A percentile compares a stretch with the other conserved stretches of the same genome.
These are phyloP conservation scores for Candida ulmi DNA, from an alignment of 805 yeast genomes.

Conservation along the genomic window DNA sequence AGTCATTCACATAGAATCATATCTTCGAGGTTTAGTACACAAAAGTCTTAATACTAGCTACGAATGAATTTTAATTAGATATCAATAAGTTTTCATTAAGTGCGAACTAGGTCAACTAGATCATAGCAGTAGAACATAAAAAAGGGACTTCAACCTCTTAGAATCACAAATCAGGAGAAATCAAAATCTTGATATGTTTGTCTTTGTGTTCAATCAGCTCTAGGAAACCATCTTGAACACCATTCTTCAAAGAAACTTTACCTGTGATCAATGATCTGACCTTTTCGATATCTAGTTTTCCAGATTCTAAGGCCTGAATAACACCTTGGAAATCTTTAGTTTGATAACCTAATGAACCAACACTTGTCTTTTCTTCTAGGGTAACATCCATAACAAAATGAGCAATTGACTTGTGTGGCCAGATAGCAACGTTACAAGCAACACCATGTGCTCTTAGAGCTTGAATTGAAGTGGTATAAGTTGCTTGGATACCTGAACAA, in stretches of 20 bases:
- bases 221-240: conserved; percentile 35
- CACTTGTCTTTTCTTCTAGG: conserved; percentile 34
- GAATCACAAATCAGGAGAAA: conserved; percentile 27
- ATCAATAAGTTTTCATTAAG: no score
- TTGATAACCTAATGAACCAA: conserved; percentile 42
- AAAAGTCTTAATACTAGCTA: no score
- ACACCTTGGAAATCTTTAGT: conserved; percentile 38
- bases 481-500: conserved; percentile 45
- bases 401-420: conserved; percentile 41
- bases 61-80: no score
- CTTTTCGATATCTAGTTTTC: conserved; percentile 30
- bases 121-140: no score
- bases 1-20: no score
- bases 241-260: conserved; percentile 32
- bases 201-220: conserved; percentile 39
- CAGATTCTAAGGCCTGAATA: conserved; percentile 34
- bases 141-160: no score
- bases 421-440: conserved; percentile 43
- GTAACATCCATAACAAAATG: conserved; percentile 42
- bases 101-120: no score
- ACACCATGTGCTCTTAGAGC: conserved; percentile 37
- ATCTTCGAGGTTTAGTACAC: no score
- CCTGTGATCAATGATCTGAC: conserved; percentile 34
- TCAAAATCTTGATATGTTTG: conserved; percentile 39
- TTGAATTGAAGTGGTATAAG: conserved; percentile 37